These are phyloP conservation scores for Wickerhamomyces bovis DNA, from an alignment of 805 yeast species.

Conservation along the genomic window DNA sequence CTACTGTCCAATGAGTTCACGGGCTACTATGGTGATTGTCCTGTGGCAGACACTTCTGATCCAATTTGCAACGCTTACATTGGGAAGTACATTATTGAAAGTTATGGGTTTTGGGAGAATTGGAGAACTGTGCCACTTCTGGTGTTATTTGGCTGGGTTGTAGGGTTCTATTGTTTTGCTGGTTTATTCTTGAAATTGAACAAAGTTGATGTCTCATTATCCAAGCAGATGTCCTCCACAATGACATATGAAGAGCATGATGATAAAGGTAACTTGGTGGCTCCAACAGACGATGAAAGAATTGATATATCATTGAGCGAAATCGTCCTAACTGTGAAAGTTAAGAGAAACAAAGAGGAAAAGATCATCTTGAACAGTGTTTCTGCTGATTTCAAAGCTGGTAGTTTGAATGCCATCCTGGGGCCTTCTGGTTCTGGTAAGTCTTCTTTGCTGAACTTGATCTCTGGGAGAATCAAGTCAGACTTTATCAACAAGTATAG, in stretches of 20 bases:
- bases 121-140: constrained; percentile 68
- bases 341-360: constrained; percentile 4
- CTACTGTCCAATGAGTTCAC: constrained; percentile 60
- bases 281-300: constrained; percentile 1
- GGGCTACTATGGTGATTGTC: constrained; percentile 57
- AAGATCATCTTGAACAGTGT: constrained; percentile 18
- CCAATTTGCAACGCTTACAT: constrained; percentile 39
- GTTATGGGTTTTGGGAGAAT: constrained; percentile 53
- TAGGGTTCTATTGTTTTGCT: constrained; percentile 46
- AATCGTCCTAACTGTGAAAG: constrained; percentile 13
- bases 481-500: constrained; percentile 21
- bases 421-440: constrained; percentile 84
- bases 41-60: constrained; percentile 22
- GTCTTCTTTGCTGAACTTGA: constrained; percentile 55
- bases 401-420: constrained; percentile 63
- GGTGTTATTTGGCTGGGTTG: constrained; percentile 50
- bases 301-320: constrained; percentile 14
- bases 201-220: constrained; percentile 27
- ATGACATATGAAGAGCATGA: constrained; percentile 1
- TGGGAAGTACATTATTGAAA: constrained; percentile 47
- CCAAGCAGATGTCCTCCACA: constrained; percentile 14
- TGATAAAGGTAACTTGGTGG: neutral
- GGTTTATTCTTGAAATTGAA: constrained; percentile 42
- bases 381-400: constrained; percentile 20
- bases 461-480: constrained; percentile 53